These are phyloP conservation scores for Pythium periplocum DNA, from an alignment of 352 stramenopile genomes.

Conservation along the genomic window DNA sequence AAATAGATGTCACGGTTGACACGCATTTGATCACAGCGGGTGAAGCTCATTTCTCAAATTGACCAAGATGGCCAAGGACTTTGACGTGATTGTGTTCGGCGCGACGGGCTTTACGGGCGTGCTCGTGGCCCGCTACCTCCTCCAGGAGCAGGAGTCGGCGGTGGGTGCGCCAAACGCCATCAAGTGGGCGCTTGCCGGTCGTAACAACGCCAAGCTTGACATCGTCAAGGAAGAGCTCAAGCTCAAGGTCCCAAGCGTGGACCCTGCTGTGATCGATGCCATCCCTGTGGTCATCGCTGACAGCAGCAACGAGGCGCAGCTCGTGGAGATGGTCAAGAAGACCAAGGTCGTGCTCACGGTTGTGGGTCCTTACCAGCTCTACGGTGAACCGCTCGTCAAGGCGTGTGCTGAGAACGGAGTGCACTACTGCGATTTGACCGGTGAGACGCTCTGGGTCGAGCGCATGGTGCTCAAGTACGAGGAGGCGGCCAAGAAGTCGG, in stretches of 20 bases:
- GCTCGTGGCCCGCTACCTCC: slow-evolving; percentile 49
- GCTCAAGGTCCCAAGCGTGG: slow-evolving; percentile 10
- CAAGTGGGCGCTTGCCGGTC: slow-evolving; percentile 81
- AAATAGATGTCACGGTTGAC: too few species aligned
- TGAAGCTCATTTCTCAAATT: neutral
- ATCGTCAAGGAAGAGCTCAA: slow-evolving; percentile 24
- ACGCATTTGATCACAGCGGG: too few species aligned
- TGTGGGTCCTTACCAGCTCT: slow-evolving; percentile 73
- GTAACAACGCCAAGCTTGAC: slow-evolving; percentile 53
- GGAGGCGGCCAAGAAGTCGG: slow-evolving; percentile 38
- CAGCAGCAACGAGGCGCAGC: slow-evolving; percentile 30
- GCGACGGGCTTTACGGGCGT: slow-evolving; percentile 86
- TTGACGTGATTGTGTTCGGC: slow-evolving; percentile 76
- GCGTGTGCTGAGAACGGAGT: slow-evolving; percentile 78
- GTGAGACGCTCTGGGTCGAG: slow-evolving; percentile 77
- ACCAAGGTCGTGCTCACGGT: slow-evolving; percentile 74
- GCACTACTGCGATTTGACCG: slow-evolving; percentile 89
- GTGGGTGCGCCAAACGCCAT: slow-evolving; percentile 13
- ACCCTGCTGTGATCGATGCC: slow-evolving; percentile 10
- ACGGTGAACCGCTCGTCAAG: slow-evolving; percentile 69
- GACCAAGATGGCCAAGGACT: slow-evolving; percentile 6
- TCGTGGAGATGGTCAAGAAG: slow-evolving; percentile 50
- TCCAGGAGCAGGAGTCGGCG: slow-evolving; percentile 17
- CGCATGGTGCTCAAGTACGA: slow-evolving; percentile 63
- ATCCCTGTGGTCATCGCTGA: slow-evolving; percentile 46